Evolutionary conservation across 2,329 filamentous ascomycete genomes (phyloP).

Genomic region (Curvularia hawaiiensis): DNA sequence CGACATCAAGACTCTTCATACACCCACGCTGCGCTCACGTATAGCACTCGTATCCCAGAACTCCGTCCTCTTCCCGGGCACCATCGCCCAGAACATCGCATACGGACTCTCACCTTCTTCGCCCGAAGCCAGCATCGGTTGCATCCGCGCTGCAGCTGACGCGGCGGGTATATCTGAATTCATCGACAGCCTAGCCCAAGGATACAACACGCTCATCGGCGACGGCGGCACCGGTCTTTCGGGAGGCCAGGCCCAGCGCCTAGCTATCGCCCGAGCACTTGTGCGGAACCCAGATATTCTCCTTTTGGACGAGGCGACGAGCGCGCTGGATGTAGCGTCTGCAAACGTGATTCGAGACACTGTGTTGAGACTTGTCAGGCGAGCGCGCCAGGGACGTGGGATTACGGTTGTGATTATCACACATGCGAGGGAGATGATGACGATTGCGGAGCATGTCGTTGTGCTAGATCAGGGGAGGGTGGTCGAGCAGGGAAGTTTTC

Average conservation of each 20-base stretch:
- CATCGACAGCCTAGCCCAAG: constrained; percentile 70
- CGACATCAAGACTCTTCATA: constrained; percentile 64
- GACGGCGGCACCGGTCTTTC: constrained; percentile 76
- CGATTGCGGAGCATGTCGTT: constrained; percentile 72
- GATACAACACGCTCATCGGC: constrained; percentile 75
- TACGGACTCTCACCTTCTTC: constrained; percentile 72
- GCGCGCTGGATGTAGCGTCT: constrained; percentile 73
- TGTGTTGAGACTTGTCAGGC: constrained; percentile 50
- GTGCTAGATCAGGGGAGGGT: constrained; percentile 71
- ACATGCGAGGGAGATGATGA: constrained; percentile 86
- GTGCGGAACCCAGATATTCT: constrained; percentile 73
- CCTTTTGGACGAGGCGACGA: constrained; percentile 86
- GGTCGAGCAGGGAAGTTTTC: constrained; percentile 71
- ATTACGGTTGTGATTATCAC: constrained; percentile 82
- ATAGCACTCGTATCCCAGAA: constrained; percentile 73
- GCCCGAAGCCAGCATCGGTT: constrained; percentile 51
- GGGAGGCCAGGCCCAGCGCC: constrained; percentile 80
- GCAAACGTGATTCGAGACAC: constrained; percentile 68
- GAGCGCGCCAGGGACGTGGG: constrained; percentile 11
- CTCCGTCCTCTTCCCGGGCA: constrained; percentile 77
- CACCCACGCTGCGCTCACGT: constrained; percentile 62
- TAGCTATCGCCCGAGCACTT: constrained; percentile 81
- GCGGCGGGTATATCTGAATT: constrained; percentile 77
- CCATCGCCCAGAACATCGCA: constrained; percentile 78
- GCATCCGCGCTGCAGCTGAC: constrained; percentile 57